A percentile compares a stretch with the other conserved stretches of the same genome.
Conservation (phyloP, 345 rosid genomes). For the Eutrema yunnanense region DNA sequence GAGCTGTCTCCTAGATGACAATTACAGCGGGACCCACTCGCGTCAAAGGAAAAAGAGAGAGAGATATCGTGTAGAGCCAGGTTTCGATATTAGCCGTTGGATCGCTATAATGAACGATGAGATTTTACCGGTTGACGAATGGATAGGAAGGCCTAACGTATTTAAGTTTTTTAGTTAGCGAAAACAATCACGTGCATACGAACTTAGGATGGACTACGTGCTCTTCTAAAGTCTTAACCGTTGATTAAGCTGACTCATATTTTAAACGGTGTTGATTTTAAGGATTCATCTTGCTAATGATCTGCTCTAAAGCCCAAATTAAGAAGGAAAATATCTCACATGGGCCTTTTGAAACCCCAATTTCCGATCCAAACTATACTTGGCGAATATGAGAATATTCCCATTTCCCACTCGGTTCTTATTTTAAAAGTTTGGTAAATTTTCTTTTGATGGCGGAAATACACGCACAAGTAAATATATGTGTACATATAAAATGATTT, state of each 20-base stretch:
- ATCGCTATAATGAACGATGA: background rate
- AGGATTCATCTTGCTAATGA: background rate
- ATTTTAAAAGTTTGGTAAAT: no score
- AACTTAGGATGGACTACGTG: background rate
- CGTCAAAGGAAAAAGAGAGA: background rate
- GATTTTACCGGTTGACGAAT: constrained; percentile 14
- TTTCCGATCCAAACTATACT: no score
- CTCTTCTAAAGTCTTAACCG: background rate
- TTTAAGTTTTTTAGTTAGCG: background rate
- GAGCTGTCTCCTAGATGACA: constrained; percentile 4
- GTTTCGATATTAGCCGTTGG: constrained; percentile 6
- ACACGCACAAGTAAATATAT: no score
- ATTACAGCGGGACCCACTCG: constrained; percentile 26
- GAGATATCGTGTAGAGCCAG: constrained; percentile 17
- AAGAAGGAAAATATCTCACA: no score
- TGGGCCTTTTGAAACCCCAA: no score
- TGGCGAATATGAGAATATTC: no score
- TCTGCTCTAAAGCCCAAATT: background rate
- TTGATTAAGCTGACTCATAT: background rate
- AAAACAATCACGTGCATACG: background rate
- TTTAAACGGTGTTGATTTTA: background rate
- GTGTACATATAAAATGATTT: no score
- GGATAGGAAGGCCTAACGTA: constrained; percentile 22
- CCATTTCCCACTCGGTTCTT: no score
- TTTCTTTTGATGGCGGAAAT: no score